These are phyloP conservation scores for Thielaviopsis euricoi DNA, from an alignment of 2,329 filamentous ascomycete species.

Conservation along the genomic window DNA sequence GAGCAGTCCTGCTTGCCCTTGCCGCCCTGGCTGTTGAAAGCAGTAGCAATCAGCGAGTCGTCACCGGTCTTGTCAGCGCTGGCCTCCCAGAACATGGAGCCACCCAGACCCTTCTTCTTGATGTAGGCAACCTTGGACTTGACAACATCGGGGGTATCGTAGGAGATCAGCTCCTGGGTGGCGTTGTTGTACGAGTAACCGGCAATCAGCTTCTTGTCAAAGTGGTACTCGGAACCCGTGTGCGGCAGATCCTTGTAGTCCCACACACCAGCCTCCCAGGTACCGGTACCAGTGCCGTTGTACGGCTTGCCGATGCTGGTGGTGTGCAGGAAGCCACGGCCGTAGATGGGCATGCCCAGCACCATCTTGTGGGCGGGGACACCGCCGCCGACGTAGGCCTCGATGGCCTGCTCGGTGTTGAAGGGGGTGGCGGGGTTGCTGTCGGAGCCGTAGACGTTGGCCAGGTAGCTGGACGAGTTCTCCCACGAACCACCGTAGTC, in stretches of 20 bases:
- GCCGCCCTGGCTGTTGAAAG: slow-evolving; percentile 25
- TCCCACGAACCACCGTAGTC: slow-evolving; percentile 60
- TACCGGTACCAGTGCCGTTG: slow-evolving; percentile 47
- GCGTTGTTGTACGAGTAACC: slow-evolving; percentile 53
- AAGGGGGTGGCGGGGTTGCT: slow-evolving; percentile 49
- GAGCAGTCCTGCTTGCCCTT: slow-evolving; percentile 26
- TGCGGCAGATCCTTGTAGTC: slow-evolving; percentile 66
- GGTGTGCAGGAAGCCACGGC: slow-evolving; percentile 46
- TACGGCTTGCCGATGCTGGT: slow-evolving; percentile 49
- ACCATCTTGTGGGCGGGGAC: slow-evolving; percentile 52
- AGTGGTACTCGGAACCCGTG: slow-evolving; percentile 37
- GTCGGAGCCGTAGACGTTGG: slow-evolving; percentile 48
- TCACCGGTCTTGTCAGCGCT: slow-evolving; percentile 46
- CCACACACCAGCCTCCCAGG: slow-evolving; percentile 60
- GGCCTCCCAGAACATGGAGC: slow-evolving; percentile 77
- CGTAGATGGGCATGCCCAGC: slow-evolving; percentile 68
- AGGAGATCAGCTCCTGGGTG: slow-evolving; percentile 50
- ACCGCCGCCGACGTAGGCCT: slow-evolving; percentile 46
- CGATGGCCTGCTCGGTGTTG: slow-evolving; percentile 47
- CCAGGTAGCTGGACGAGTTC: slow-evolving; percentile 44
- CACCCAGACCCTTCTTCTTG: slow-evolving; percentile 44
- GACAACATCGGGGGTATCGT: slow-evolving; percentile 47
- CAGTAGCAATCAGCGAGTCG: slow-evolving; percentile 42
- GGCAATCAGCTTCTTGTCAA: slow-evolving; percentile 41
- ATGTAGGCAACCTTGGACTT: slow-evolving; percentile 50